phyloP scores from a whole-genome alignment of 257 asterid genomes.

The Solanum ahanhuiri region DNA sequence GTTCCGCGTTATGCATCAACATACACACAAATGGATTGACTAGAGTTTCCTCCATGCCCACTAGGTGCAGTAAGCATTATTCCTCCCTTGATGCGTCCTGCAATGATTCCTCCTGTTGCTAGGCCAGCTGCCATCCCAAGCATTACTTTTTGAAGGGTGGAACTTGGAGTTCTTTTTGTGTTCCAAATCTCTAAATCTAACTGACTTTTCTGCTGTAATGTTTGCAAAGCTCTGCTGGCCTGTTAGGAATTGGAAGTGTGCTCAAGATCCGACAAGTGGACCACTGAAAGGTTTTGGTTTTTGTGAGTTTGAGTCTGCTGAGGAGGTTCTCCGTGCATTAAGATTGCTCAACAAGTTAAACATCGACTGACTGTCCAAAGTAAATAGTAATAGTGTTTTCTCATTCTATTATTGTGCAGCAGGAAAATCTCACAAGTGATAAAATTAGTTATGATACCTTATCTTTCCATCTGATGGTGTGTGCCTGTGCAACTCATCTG shows the following conservation, averaged over 20 bases:
- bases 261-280: conserved; percentile 86
- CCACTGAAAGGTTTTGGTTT: conserved; percentile 81
- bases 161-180: background rate
- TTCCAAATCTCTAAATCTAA: background rate
- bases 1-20: conserved; percentile 62
- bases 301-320: conserved; percentile 96
- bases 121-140: conserved; percentile 44
- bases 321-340: conserved; percentile 90
- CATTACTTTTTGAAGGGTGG: background rate
- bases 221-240: conserved; percentile 89
- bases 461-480: background rate
- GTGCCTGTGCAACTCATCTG: background rate
- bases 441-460: background rate
- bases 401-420: background rate
- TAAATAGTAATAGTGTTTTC: background rate
- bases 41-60: conserved; percentile 64
- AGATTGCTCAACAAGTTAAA: conserved; percentile 74
- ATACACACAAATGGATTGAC: conserved; percentile 53
- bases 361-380: conserved; percentile 46
- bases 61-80: conserved; percentile 38
- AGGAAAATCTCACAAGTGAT: background rate
- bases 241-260: conserved; percentile 95
- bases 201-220: background rate
- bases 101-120: conserved; percentile 42
- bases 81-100: conserved; percentile 70